phyloP scores from a whole-genome alignment of 2,329 filamentous ascomycete genomes.

The Penicillium concentricum region DNA sequence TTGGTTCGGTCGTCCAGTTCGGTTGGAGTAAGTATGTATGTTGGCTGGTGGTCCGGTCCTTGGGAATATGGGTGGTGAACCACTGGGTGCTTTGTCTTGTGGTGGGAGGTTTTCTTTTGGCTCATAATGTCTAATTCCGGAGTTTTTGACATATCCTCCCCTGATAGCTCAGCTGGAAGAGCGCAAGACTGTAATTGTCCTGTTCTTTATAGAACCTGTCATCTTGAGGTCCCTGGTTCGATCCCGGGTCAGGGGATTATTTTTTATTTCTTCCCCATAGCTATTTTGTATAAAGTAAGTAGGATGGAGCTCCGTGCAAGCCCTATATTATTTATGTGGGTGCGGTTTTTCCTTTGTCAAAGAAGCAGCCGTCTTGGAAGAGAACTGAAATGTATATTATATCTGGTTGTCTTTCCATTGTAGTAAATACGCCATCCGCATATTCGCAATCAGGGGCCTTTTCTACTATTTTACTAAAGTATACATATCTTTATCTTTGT shows the following conservation, averaged over 20 bases:
- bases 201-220: neutral
- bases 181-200: constrained; percentile 3
- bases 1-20: neutral
- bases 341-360: too few relatives aligned
- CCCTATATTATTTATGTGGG: too few relatives aligned
- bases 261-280: neutral
- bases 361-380: too few relatives aligned
- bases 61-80: neutral
- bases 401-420: too few relatives aligned
- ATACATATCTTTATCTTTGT: too few relatives aligned
- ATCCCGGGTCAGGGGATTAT: constrained; percentile 3
- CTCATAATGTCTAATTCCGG: neutral
- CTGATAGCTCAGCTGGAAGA: constrained; percentile 9
- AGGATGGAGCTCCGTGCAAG: too few relatives aligned
- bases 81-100: neutral
- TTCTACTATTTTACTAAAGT: too few relatives aligned
- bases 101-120: rapidly evolving
- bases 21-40: neutral
- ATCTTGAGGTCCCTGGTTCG: constrained; percentile 7
- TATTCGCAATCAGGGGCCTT: too few relatives aligned
- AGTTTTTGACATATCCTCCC: rapidly evolving
- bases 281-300: too few relatives aligned
- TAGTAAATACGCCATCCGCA: too few relatives aligned
- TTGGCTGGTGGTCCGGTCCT: neutral
- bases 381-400: too few relatives aligned